Conservation (phyloP, 225 moss, liverwort and hornwort species). For the Marchantia paleacea region DNA sequence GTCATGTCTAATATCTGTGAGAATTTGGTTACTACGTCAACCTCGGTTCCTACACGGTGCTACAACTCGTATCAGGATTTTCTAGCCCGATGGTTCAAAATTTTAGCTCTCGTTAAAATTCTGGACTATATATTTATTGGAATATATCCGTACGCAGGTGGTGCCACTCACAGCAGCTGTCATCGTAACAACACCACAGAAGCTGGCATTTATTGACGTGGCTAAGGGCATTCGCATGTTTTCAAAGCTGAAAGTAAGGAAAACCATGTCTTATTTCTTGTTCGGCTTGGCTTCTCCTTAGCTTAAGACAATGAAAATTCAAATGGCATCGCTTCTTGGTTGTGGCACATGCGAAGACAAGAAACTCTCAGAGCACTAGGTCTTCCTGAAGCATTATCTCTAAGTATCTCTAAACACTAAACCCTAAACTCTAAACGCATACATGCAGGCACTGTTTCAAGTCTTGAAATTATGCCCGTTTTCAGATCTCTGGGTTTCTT, state of each 20-base stretch:
- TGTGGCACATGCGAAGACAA: not conserved
- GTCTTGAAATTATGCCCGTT: no score
- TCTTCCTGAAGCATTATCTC: not conserved
- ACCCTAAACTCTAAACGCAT: no score
- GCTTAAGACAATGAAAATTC: not conserved
- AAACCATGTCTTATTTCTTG: not conserved
- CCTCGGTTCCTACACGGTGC: not conserved
- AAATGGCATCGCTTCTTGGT: not conserved
- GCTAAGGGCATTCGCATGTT: conserved; percentile 99
- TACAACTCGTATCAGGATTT: not conserved
- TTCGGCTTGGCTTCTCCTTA: not conserved
- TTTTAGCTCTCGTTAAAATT: no score
- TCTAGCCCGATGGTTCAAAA: not conserved
- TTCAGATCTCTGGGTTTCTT: not conserved
- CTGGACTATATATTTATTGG: not conserved
- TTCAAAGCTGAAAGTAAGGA: conserved; percentile 76
- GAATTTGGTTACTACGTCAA: not conserved
- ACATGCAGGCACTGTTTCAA: not conserved
- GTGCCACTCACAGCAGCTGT: conserved; percentile 97
- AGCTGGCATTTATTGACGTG: conserved; percentile 96
- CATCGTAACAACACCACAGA: conserved; percentile 97
- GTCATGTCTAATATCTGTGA: not conserved
- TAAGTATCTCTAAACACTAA: no score
- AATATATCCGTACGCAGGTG: conserved; percentile 49
- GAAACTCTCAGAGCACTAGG: not conserved